Evolutionary conservation across 1,139 yeast species (phyloP).

Genomic region (Hyphopichia khmerensis): DNA sequence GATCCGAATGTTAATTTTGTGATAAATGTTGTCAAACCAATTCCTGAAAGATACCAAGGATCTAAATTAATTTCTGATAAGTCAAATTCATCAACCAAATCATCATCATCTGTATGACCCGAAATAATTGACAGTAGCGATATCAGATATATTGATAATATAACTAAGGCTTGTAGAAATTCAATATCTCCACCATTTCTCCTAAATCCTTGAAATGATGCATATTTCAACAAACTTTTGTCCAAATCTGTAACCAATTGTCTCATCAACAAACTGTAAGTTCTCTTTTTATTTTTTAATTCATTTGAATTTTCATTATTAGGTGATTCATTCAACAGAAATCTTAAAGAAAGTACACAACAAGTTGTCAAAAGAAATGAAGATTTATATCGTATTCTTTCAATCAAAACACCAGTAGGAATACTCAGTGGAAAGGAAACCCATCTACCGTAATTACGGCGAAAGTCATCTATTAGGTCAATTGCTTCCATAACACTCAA

Average conservation of each 20-base stretch:
- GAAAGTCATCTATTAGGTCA: constrained; percentile 54
- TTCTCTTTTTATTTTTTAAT: constrained; percentile 16
- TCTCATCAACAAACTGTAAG: constrained; percentile 24
- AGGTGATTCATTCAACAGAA: constrained; percentile 29
- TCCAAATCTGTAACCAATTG: constrained; percentile 46
- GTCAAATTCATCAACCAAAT: constrained; percentile 10
- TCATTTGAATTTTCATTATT: constrained; percentile 16
- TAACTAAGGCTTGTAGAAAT: constrained; percentile 63
- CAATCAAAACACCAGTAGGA: constrained; percentile 50
- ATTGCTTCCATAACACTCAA: constrained; percentile 50
- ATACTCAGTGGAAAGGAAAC: constrained; percentile 64
- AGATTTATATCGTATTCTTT: constrained; percentile 51
- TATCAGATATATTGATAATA: constrained; percentile 59
- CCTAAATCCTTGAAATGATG: constrained; percentile 17
- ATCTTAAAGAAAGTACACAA: constrained; percentile 60
- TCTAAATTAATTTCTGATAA: constrained; percentile 39
- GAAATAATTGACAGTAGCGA: constrained; percentile 52
- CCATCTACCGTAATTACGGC: constrained; percentile 76
- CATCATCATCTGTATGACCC: constrained; percentile 2
- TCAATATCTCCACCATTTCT: constrained; percentile 44
- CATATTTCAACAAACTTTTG: constrained; percentile 31
- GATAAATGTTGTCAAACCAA: constrained; percentile 58
- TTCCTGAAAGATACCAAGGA: constrained; percentile 60
- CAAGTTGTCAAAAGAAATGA: constrained; percentile 66
- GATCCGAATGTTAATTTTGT: constrained; percentile 42